These are phyloP conservation scores for Hymenoscyphus fructigenus DNA, from an alignment of 2,329 filamentous ascomycete species.

Conservation along the genomic window DNA sequence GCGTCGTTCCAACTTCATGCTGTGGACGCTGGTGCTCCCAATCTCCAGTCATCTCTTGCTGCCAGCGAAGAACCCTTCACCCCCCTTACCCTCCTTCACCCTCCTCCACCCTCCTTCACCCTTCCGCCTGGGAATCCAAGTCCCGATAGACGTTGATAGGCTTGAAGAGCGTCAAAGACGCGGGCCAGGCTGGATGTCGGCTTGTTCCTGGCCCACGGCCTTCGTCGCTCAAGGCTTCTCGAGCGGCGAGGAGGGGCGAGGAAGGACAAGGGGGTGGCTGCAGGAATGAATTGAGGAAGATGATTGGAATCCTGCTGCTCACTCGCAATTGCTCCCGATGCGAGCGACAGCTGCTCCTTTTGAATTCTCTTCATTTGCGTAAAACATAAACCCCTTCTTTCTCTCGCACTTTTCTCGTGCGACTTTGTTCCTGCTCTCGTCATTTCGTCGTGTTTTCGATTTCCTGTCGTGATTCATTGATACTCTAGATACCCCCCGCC, in stretches of 20 bases:
- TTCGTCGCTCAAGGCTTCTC: background rate
- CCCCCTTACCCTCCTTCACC: too few relatives aligned
- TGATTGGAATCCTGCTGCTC: conserved; percentile 8
- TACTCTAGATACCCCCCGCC: background rate
- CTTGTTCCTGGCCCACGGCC: background rate
- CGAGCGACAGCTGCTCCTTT: background rate
- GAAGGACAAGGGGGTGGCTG: conserved; percentile 8
- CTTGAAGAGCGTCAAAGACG: background rate
- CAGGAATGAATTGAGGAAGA: conserved; percentile 10
- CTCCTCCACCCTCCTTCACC: too few relatives aligned
- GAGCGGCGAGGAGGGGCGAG: too few relatives aligned
- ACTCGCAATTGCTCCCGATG: background rate
- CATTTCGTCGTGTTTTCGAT: background rate
- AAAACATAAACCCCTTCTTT: background rate
- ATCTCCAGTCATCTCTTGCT: background rate
- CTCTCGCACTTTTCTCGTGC: background rate
- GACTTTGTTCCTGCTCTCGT: background rate
- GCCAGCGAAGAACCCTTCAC: background rate
- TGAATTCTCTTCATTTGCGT: background rate
- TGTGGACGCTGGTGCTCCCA: background rate
- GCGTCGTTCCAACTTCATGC: conserved; percentile 6
- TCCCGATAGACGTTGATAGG: background rate
- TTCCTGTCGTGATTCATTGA: background rate
- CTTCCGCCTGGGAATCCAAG: background rate
- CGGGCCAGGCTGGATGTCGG: background rate